Base-by-base conservation (phyloP, 768 basidiomycete genomes). In the Termitomyces sp. region DNA sequence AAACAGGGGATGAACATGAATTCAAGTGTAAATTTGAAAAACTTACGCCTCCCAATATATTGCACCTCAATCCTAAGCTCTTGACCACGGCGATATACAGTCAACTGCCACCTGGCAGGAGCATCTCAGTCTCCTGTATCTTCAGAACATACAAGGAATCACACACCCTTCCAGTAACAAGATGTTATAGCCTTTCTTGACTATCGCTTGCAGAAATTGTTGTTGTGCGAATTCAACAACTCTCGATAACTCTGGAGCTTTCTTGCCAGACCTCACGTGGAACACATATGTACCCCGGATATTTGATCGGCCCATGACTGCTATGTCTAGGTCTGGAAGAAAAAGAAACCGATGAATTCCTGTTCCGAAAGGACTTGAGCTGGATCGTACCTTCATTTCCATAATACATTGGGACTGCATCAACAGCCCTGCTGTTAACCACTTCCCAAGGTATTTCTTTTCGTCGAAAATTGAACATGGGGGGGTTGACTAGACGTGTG, bases 371-470 rank as follows among this genome's bases (percentile, higher is more conserved):
- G 2, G 28, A 36, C 40, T 10, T 44, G 32, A 38, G 38, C 47
- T 40, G 50, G 20, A 46, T 66, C 77, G 48, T 57, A 84, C 84
- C 84, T 66, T 79, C 77, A 60, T 87, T 81, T 53, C 83, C 83
- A 61, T 82, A 79, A 68, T 83, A 87, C 69, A 79, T 82, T 18
- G 80, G 75, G 14, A 90, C 79, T 26, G 89, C 84, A 47, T 84
- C 80, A 50, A 92, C 81, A 33, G 74, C 70, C 65, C 79, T 81
- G 66, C 77, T 83, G 57, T 84, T 84, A 30, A 90, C 85, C 43
- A 91, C 88, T 72, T 92, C 90, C 90, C 90, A 92, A 38, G 87
- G 81, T 9, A 72, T 72, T 65, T 86, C 81, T 60, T 76, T 81
- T 59, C 82, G 77, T 60, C 82, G 78, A 63, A 87, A 80, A 24